Evolutionary conservation across 768 basidiomycete species (phyloP), one percentile per base, ranked within the genome.

Genomic region (Sarcodon aspratus): DNA sequence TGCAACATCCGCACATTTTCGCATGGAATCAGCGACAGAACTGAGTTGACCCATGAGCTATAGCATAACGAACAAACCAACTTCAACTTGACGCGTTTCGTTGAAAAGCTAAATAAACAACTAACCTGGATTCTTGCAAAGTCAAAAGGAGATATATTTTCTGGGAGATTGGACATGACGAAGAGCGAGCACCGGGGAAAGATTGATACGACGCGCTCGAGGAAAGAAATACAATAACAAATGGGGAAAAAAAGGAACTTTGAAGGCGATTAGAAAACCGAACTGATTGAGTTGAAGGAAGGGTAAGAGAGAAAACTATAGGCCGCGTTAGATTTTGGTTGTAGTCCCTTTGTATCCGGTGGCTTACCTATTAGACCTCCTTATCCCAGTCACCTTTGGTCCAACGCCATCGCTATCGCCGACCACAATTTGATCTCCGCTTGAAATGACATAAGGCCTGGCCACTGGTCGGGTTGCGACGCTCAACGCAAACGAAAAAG

Each of bases 11-110:
- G 82, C 80, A 47, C 76, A 79, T 50, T 75, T 71, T 52, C 79
- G 77, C 76, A 89, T 72, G 35, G 75, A 65, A 44, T 75, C 72
- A 36, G 84, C 82, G 50, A 85, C 75, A 18, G 69, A 66, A 52
- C 59, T 62, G 54, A 87, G 69, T 56, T 74, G 72, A 32, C 66
- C 60, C 33, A 74, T 70, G 62, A 85, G 73, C 83, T 85, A 48
- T 60, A 33, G 18, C 46, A 34, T 27, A 27, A 2, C 21, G 21
- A 27, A 27, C 21, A 27, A 27, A 27, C 21, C 21, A 27, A 27
- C 21, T 27, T 27, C 21, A 27, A 27, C 5, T 27, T 2, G 21
- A 27, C 21, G 21, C 21, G 21, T 27, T 27, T 27, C 21, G 21
- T 27, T 27, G 21, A 27, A 27, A 27, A 33, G 31, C 6, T 21